A percentile compares a stretch with the other conserved stretches of the same genome.
These are phyloP conservation scores for Tylopilus rubrobrunneus DNA, from an alignment of 768 basidiomycete species.

Conservation along the genomic window DNA sequence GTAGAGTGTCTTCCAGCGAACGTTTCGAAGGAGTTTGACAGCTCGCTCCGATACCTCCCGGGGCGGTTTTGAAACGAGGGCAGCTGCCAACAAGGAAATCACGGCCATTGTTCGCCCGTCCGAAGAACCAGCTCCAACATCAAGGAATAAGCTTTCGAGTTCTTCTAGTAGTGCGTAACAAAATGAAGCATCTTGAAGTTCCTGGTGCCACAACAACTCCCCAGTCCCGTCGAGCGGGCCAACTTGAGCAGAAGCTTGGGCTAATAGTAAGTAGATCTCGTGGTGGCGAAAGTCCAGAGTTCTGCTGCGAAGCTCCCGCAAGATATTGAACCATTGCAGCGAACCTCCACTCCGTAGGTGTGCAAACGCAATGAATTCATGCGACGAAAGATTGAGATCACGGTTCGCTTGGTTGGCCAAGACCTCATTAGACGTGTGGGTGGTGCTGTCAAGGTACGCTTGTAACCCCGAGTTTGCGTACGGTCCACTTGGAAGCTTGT, in stretches of 20 bases:
- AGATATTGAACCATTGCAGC: slow-evolving; percentile 29
- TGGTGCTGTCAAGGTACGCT: slow-evolving; percentile 33
- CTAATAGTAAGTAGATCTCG: slow-evolving; percentile 40
- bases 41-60: neutral
- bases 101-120: slow-evolving; percentile 31
- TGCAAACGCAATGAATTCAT: slow-evolving; percentile 46
- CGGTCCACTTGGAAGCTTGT: slow-evolving; percentile 28
- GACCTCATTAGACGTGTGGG: slow-evolving; percentile 41
- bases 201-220: slow-evolving; percentile 38
- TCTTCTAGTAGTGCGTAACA: slow-evolving; percentile 34
- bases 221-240: slow-evolving; percentile 25
- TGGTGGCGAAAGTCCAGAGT: slow-evolving; percentile 36
- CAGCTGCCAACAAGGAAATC: slow-evolving; percentile 28
- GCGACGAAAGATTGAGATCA: slow-evolving; percentile 36
- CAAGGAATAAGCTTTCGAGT: slow-evolving; percentile 32
- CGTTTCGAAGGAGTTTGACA: slow-evolving; percentile 27
- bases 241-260: slow-evolving; percentile 43
- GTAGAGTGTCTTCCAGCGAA: slow-evolving; percentile 29
- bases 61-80: slow-evolving; percentile 14
- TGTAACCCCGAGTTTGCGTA: slow-evolving; percentile 32
- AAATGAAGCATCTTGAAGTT: slow-evolving; percentile 19
- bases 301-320: slow-evolving; percentile 40
- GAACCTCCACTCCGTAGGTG: slow-evolving; percentile 40
- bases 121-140: slow-evolving; percentile 41
- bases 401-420: slow-evolving; percentile 41